Evolutionary conservation across 495 filamentous ascomycete genomes (phyloP).

Genomic region (Hyaloscypha hepaticicola): DNA sequence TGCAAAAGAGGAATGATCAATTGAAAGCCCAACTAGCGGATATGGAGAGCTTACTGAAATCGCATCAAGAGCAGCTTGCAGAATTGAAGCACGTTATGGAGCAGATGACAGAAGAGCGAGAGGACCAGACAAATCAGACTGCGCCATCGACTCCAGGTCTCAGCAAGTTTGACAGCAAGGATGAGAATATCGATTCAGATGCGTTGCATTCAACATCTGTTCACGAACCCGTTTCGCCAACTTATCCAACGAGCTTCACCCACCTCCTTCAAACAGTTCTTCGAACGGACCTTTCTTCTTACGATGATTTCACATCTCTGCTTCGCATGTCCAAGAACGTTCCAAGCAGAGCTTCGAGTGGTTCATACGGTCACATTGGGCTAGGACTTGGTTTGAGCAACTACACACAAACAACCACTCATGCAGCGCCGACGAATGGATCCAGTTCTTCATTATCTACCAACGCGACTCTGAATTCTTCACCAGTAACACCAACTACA

Average conservation of each 20-base stretch:
- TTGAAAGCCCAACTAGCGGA: slow-evolving; percentile 75
- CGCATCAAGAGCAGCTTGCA: slow-evolving; percentile 88
- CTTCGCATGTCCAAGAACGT: slow-evolving; percentile 64
- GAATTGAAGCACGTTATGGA: slow-evolving; percentile 93
- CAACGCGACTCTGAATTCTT: slow-evolving; percentile 38
- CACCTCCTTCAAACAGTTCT: slow-evolving; percentile 80
- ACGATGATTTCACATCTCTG: slow-evolving; percentile 81
- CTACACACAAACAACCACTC: slow-evolving; percentile 35
- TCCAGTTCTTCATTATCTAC: slow-evolving; percentile 36
- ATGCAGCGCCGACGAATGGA: slow-evolving; percentile 30
- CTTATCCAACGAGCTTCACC: slow-evolving; percentile 81
- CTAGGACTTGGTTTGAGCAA: slow-evolving; percentile 57
- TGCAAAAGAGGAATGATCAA: slow-evolving; percentile 78
- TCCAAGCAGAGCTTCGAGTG: slow-evolving; percentile 65
- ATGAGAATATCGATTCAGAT: slow-evolving; percentile 41
- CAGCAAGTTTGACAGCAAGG: slow-evolving; percentile 44
- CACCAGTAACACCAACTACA: slow-evolving; percentile 52
- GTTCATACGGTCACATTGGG: slow-evolving; percentile 60
- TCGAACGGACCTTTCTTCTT: slow-evolving; percentile 75
- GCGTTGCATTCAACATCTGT: slow-evolving; percentile 44
- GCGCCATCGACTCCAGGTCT: slow-evolving; percentile 67
- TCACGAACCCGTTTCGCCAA: slow-evolving; percentile 63
- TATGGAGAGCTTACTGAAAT: slow-evolving; percentile 79
- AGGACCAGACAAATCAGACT: slow-evolving; percentile 49
- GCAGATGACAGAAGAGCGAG: slow-evolving; percentile 71